Percentiles rank a stretch among this genome's conserved stretches.
Evolutionary conservation across 805 yeast genomes (phyloP).

Genomic region (Wickerhamomyces queroliae): DNA sequence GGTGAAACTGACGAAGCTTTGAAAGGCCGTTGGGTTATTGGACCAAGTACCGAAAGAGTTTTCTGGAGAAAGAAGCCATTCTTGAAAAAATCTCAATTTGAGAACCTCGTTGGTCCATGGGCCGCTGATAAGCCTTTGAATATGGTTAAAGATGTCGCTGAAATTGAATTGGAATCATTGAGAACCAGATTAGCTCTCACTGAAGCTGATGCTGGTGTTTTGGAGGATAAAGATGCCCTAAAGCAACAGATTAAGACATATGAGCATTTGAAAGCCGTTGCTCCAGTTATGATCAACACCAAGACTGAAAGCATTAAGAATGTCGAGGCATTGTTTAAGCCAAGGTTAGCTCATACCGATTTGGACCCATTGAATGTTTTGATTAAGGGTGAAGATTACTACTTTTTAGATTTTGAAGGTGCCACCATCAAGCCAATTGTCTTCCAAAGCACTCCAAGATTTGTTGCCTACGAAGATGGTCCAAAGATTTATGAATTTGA

Average conservation of each 20-base stretch:
- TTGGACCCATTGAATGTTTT: conserved; percentile 87
- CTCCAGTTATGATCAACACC: conserved; percentile 49
- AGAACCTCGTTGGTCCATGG: conserved; percentile 76
- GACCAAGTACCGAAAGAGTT: conserved; percentile 79
- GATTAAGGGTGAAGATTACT: conserved; percentile 34
- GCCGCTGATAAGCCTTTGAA: conserved; percentile 48
- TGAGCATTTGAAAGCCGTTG: conserved; percentile 49
- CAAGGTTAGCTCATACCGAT: conserved; percentile 77
- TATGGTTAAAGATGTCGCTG: conserved; percentile 58
- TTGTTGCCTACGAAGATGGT: conserved; percentile 75
- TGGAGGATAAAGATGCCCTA: conserved; percentile 38
- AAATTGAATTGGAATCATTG: conserved; percentile 56
- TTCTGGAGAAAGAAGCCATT: conserved; percentile 65
- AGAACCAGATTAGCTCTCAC: conserved; percentile 51
- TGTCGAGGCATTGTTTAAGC: conserved; percentile 54
- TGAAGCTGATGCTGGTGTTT: conserved; percentile 38
- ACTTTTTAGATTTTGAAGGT: conserved; percentile 80
- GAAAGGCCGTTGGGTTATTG: conserved; percentile 76
- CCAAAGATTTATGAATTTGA: conserved; percentile 75
- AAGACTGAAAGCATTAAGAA: conserved; percentile 55
- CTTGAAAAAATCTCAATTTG: conserved; percentile 43
- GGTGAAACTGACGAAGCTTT: conserved; percentile 51
- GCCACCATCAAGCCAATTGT: conserved; percentile 76
- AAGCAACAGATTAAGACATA: conserved; percentile 53
- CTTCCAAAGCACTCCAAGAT: conserved; percentile 73